These are phyloP conservation scores for carrot (Daucus carota) DNA, from an alignment of 129 eudicot species.

Conservation along the genomic window DNA sequence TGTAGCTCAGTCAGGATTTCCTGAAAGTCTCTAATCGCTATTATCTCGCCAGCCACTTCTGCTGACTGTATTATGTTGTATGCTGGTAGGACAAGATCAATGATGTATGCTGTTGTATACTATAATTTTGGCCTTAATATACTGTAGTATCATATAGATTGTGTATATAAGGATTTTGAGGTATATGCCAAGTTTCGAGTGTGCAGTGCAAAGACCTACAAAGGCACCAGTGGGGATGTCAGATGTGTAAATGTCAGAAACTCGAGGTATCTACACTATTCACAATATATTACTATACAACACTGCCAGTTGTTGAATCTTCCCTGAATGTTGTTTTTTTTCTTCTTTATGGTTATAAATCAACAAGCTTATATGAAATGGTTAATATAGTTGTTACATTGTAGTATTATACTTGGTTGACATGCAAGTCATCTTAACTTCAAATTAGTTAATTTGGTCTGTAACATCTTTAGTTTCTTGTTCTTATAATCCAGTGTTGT, in stretches of 20 bases:
- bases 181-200: background rate
- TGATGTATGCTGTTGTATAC: background rate
- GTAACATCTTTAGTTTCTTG: too few relatives aligned
- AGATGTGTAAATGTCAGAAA: background rate
- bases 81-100: background rate
- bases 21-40: background rate
- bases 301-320: too few relatives aligned
- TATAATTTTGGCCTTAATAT: background rate
- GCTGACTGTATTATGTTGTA: conserved; percentile 1
- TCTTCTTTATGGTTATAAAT: too few relatives aligned
- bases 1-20: background rate
- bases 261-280: background rate
- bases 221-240: background rate
- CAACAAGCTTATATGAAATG: too few relatives aligned
- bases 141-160: background rate
- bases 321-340: too few relatives aligned
- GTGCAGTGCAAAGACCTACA: background rate
- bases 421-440: too few relatives aligned
- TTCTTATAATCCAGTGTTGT: too few relatives aligned
- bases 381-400: too few relatives aligned
- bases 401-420: too few relatives aligned
- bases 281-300: too few relatives aligned
- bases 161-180: background rate
- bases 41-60: background rate
- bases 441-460: too few relatives aligned